Evolutionary conservation across 169 alveolate species (phyloP).

Genomic region (Eimeria praecox): DNA sequence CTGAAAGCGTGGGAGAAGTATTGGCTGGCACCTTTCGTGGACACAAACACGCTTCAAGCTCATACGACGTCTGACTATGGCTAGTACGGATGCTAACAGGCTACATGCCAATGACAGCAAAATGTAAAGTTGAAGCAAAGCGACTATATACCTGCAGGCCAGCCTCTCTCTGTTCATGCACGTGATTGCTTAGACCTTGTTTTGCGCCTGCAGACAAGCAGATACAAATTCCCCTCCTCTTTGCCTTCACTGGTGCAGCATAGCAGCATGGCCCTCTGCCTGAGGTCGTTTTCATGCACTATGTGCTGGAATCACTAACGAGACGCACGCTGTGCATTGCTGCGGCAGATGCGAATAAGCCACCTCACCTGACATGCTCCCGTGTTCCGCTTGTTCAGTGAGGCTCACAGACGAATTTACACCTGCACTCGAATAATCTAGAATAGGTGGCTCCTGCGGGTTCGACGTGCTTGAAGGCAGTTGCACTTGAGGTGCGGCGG

Average conservation of each 20-base stretch:
- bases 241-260: not conserved
- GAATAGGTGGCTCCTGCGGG: not conserved
- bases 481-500: not conserved
- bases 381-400: not conserved
- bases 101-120: not conserved
- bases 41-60: not conserved
- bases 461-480: not conserved
- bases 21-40: not conserved
- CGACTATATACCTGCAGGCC: constrained; percentile 3
- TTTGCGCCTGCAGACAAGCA: not conserved
- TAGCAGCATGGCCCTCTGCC: not conserved
- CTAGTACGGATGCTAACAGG: not conserved
- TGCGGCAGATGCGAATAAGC: not conserved
- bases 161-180: not conserved
- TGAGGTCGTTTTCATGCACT: not conserved
- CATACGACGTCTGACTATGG: not conserved
- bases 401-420: not conserved
- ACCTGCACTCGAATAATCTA: not conserved
- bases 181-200: not conserved
- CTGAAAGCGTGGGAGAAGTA: not conserved
- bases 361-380: not conserved
- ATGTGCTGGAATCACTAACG: not conserved
- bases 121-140: too few relatives aligned
- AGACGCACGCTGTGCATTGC: too few relatives aligned
- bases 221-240: not conserved